Base-by-base conservation (phyloP, 768 basidiomycete genomes). In the Russula ochroleuca region DNA sequence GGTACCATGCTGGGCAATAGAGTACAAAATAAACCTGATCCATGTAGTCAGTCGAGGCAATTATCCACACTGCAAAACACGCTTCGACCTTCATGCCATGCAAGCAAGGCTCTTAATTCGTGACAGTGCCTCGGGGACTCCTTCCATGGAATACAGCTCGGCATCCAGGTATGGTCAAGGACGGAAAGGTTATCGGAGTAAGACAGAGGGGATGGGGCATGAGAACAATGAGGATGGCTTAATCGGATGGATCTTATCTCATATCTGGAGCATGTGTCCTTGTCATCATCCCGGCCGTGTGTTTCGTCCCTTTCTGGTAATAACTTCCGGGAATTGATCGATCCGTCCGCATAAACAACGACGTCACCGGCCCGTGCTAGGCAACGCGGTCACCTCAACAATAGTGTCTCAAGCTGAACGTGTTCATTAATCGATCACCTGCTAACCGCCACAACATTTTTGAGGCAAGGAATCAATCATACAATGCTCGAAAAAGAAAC, bases 111-210 rank as follows among this genome's bases (percentile, higher is more conserved):
- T 83, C 77, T 35, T 92, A n/a, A n/a, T n/a, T n/a, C n/a, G n/a
- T n/a, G n/a, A 72, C 5, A 87, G 69, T 1, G 56, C 65, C 41
- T 78, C 73, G 31, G 91, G 71, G 72, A 86, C 86, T 1, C 72
- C 67, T 17, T 75, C 69, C 79, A 92, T 84, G 7, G 73, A 75
- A 8, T 82, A 81, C 0, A 84, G 83, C 78, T 94, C 82, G 1
- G 92, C 89, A 69, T 94, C 93, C 71, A 90, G 81, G 93, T 65
- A 87, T 71, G 14, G 80, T 79, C 33, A 88, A 67, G 17, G 51
- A 80, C 78, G 0, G 75, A 70, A 49, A 79, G 70, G 28, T 73
- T 70, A 9, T 75, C 67, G 0, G 78, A 77, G 64, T 76, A 75
- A 15, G 67, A 35, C 15, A 77, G 75, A 0, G 64, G 49, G 45